phyloP scores from a whole-genome alignment of 371 early-diverging fungal genomes.

The Globomyces sp. region DNA sequence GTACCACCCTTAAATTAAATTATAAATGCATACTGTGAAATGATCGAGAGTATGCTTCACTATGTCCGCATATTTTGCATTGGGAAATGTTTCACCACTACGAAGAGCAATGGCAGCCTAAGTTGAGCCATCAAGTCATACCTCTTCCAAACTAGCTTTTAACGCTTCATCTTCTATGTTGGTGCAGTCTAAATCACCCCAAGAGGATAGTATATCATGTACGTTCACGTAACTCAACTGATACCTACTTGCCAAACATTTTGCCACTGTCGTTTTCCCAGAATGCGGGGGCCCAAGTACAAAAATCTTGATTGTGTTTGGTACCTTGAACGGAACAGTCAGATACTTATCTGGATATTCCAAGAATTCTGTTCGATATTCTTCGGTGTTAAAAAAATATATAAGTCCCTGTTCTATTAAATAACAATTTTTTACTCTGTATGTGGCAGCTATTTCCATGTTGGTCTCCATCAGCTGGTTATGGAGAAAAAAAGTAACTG shows the following conservation, averaged over 20 bases:
- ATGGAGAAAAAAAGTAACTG: slow-evolving; percentile 32
- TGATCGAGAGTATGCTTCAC: too few relatives aligned
- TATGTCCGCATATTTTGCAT: too few relatives aligned
- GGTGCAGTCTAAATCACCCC: too few relatives aligned
- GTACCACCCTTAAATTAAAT: too few relatives aligned
- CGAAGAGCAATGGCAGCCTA: too few relatives aligned
- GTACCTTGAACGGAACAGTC: slow-evolving; percentile 26
- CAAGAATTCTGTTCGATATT: slow-evolving; percentile 31
- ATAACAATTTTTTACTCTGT: slow-evolving; percentile 25
- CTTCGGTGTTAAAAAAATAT: slow-evolving; percentile 34
- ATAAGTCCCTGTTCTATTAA: slow-evolving; percentile 31
- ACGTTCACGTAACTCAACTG: too few relatives aligned
- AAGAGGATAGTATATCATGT: too few relatives aligned
- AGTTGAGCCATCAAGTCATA: too few relatives aligned
- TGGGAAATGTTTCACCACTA: too few relatives aligned
- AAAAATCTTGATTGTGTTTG: slow-evolving; percentile 23
- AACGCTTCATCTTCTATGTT: slow-evolving; percentile 1
- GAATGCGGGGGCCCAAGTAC: slow-evolving; percentile 47
- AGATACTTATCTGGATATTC: slow-evolving; percentile 45
- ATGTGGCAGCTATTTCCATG: slow-evolving; percentile 27
- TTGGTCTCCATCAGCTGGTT: slow-evolving; percentile 22
- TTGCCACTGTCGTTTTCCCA: slow-evolving; percentile 38
- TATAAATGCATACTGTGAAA: too few relatives aligned
- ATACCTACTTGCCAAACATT: not conserved
- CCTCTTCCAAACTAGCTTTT: slow-evolving; percentile 26